Percentiles rank a stretch among this genome's conserved stretches.
Conservation (phyloP, 1,284 basidiomycete species). For the Puccinia hordei region DNA sequence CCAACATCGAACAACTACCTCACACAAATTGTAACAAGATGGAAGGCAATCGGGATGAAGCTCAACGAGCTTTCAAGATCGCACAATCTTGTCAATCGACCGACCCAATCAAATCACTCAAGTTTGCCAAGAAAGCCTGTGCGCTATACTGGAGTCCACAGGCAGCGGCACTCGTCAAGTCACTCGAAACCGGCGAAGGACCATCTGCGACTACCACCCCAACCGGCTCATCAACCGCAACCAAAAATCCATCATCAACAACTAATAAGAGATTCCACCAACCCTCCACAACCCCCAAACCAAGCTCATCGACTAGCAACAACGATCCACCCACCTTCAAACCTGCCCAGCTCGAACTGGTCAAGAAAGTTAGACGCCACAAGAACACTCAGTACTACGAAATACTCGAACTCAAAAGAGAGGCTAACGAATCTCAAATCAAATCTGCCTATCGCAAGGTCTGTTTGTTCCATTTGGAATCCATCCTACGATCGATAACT, state of each 20-base stretch:
- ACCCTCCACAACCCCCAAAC: constrained; percentile 54
- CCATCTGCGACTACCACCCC: constrained; percentile 61
- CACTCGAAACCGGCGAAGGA: constrained; percentile 65
- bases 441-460: constrained; percentile 99
- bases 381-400: constrained; percentile 90
- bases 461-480: constrained; percentile 53
- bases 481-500: constrained; percentile 7
- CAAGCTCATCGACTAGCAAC: constrained; percentile 9
- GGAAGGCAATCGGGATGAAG: constrained; percentile 89
- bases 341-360: constrained; percentile 77
- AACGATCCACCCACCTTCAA: constrained; percentile 65
- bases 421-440: constrained; percentile 83
- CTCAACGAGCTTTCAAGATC: constrained; percentile 74
- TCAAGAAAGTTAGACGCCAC: constrained; percentile 82
- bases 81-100: constrained; percentile 69
- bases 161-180: constrained; percentile 69
- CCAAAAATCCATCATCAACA: constrained; percentile 69
- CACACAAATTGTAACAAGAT: no score
- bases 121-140: constrained; percentile 87
- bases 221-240: constrained; percentile 64
- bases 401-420: constrained; percentile 80
- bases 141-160: constrained; percentile 79
- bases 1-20: no score
- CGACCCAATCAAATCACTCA: constrained; percentile 69
- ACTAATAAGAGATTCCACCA: constrained; percentile 61